Base-by-base conservation (phyloP, 331 rosid species). In the Malus hybrid region DNA sequence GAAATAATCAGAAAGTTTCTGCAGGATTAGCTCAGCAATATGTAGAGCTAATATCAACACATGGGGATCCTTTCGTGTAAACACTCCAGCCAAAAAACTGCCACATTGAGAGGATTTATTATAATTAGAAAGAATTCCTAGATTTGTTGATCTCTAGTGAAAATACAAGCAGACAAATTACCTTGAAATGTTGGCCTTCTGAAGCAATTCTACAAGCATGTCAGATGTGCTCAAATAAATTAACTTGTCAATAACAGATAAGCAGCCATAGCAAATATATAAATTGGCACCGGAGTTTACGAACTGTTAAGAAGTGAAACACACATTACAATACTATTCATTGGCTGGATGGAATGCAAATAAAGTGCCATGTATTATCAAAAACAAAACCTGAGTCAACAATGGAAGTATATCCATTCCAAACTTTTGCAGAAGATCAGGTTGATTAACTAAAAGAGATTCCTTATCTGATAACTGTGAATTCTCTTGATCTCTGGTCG, bases 11-110 rank as follows among this genome's bases (percentile, higher is more conserved):
- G 93, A 87, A 78, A 85, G 90, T 77, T 88, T 92, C 32, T 83
- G 90, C 77, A 92, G 93, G 84, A 92, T 84, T 76, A 89, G 87
- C 83, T 95, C 97, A 70, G 92, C 80, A 76, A 89, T 90, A 69
- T 79, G 90, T 71, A 95, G 85, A 71, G 93, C 89, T 78, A 90
- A 78, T 75, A 92, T 80, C 83, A 90, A 83, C 83, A 95, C 85
- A 83, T 95, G 99, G 20, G 80, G 90, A 82, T 95, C 99, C 91
- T 92, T 95, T 80, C 97, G 88, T 74, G 97, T 86, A 79, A 92
- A 92, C n/a, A 90, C 93, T 70, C 99, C 97, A 70, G 93, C 97
- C 76, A 95, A 77, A 87, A 95, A 92, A 78, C 99, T 95, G 96
- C 71, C 82, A 77, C 32, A 82, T 69, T 36, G 20, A 71, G 27